Evolutionary conservation across 345 rosid genomes (phyloP).

Genomic region (Reutealis trisperma): DNA sequence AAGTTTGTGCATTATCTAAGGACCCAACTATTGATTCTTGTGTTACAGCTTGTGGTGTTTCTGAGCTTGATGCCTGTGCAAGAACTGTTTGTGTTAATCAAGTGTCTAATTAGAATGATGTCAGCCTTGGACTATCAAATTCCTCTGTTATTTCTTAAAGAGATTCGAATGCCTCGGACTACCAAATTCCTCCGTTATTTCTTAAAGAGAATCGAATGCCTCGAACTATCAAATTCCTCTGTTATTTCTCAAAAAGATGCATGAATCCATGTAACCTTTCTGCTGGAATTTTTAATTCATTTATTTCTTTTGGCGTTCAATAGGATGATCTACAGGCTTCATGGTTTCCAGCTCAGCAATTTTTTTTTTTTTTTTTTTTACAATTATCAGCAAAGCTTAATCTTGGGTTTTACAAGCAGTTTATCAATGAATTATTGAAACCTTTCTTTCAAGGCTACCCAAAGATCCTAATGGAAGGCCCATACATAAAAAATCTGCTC

Average conservation of each 20-base stretch:
- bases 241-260: constrained; percentile 14
- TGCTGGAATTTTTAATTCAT: background rate
- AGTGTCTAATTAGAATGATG: constrained; percentile 84
- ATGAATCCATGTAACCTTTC: background rate
- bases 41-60: constrained; percentile 83
- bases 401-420: too few relatives aligned
- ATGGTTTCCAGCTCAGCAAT: too few relatives aligned
- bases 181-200: constrained; percentile 35
- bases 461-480: too few relatives aligned
- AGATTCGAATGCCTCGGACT: constrained; percentile 62
- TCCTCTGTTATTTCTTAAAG: constrained; percentile 31
- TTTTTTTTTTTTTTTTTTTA: too few relatives aligned
- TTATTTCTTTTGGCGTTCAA: background rate
- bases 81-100: constrained; percentile 81
- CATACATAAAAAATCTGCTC: background rate
- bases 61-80: constrained; percentile 86
- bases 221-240: constrained; percentile 47
- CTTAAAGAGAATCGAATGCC: constrained; percentile 55
- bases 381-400: too few relatives aligned
- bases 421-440: too few relatives aligned
- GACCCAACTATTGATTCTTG: constrained; percentile 77
- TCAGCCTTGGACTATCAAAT: constrained; percentile 64
- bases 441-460: too few relatives aligned
- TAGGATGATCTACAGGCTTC: background rate
- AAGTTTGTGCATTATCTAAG: constrained; percentile 75